A percentile compares a stretch with the other conserved stretches of the same genome.
These are phyloP conservation scores for Naganishia vaughanmartiniae DNA, from an alignment of 768 basidiomycete species.

Conservation along the genomic window DNA sequence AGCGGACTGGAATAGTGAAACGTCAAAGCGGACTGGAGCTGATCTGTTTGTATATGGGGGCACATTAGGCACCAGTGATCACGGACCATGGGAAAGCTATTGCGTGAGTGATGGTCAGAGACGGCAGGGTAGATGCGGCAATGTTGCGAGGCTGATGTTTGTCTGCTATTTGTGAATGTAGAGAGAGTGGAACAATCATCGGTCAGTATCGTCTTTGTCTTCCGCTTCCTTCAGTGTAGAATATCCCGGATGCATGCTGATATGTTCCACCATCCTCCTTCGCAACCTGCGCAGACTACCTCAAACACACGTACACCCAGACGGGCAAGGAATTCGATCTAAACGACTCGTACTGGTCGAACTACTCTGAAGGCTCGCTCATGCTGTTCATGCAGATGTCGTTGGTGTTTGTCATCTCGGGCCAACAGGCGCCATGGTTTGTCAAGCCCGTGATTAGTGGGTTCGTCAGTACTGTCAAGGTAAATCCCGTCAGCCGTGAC, in stretches of 20 bases:
- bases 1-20: neutral
- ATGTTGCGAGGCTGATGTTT: neutral
- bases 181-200: constrained; percentile 30
- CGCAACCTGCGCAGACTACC: constrained; percentile 14
- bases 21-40: neutral
- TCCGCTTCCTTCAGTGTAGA: no score
- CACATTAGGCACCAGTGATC: constrained; percentile 23
- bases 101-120: constrained; percentile 22
- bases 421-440: constrained; percentile 27
- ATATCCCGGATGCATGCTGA: no score
- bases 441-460: constrained; percentile 29
- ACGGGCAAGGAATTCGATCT: constrained; percentile 18
- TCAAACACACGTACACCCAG: constrained; percentile 27
- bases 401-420: constrained; percentile 29
- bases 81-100: constrained; percentile 26
- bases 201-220: constrained; percentile 6
- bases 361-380: constrained; percentile 44
- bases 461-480: constrained; percentile 29
- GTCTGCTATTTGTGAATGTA: neutral
- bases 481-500: neutral
- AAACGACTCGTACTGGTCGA: constrained; percentile 37
- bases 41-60: neutral
- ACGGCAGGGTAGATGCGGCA: no score
- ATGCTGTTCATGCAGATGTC: constrained; percentile 44
- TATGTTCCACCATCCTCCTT: neutral